These are phyloP conservation scores for Sicyos edulis DNA, from an alignment of 306 rosid genomes.

Conservation along the genomic window DNA sequence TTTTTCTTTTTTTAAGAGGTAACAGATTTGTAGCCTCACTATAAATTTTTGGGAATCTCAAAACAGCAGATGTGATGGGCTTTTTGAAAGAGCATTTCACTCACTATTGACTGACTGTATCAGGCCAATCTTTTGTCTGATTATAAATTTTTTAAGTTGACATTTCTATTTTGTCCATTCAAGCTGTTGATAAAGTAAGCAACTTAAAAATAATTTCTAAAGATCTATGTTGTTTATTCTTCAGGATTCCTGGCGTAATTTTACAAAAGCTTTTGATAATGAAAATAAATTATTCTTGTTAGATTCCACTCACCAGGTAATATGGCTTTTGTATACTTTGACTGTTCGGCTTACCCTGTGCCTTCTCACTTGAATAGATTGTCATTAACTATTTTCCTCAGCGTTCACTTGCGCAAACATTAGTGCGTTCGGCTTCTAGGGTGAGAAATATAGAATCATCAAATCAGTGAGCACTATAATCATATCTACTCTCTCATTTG, in stretches of 20 bases:
- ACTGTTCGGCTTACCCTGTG: slow-evolving; percentile 15
- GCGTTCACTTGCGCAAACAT: slow-evolving; percentile 92
- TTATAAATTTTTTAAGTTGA: neutral
- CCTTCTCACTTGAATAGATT: slow-evolving; percentile 24
- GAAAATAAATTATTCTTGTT: slow-evolving; percentile 59
- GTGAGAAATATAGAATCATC: slow-evolving; percentile 57
- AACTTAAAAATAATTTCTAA: slow-evolving; percentile 6
- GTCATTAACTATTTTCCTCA: slow-evolving; percentile 29
- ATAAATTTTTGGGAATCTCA: slow-evolving; percentile 1
- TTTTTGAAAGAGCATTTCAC: neutral
- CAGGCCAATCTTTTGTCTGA: neutral
- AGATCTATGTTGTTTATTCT: slow-evolving; percentile 9
- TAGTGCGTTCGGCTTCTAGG: slow-evolving; percentile 83
- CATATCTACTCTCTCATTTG: slow-evolving; percentile 2
- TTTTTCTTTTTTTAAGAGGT: neutral
- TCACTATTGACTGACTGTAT: neutral
- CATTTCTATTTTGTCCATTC: neutral
- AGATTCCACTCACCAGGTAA: slow-evolving; percentile 73
- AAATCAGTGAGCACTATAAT: slow-evolving; percentile 57
- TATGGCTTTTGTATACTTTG: slow-evolving; percentile 19
- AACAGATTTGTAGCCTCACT: neutral
- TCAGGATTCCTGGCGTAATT: slow-evolving; percentile 86
- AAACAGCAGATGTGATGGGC: neutral
- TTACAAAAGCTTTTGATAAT: slow-evolving; percentile 70
- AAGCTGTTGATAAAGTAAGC: neutral